phyloP scores from a whole-genome alignment of 768 basidiomycete species.

The Pisolithus orientalis region DNA sequence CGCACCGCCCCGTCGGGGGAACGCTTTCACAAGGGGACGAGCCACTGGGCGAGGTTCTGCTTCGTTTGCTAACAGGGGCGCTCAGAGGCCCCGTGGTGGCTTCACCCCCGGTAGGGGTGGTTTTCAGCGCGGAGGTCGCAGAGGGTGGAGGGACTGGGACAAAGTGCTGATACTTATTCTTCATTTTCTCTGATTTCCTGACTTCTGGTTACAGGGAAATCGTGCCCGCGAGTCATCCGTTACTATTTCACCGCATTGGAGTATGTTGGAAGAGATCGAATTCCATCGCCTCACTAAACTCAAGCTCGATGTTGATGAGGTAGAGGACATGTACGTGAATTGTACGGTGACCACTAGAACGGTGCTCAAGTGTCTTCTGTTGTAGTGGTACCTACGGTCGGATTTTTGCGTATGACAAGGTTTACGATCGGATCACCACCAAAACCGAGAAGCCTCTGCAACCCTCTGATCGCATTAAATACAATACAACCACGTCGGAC shows the following conservation, averaged over 20 bases:
- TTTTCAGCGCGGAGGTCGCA: constrained; percentile 36
- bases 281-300: constrained; percentile 89
- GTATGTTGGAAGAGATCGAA: constrained; percentile 95
- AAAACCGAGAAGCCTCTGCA: constrained; percentile 89
- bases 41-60: constrained; percentile 29
- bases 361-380: constrained; percentile 2
- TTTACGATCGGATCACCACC: constrained; percentile 92
- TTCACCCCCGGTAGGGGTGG: constrained; percentile 38
- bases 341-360: not conserved
- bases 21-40: constrained; percentile 49
- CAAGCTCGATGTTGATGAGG: constrained; percentile 89
- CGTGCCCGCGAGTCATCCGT: constrained; percentile 90
- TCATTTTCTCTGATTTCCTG: not conserved
- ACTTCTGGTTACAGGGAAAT: constrained; percentile 47
- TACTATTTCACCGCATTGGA: constrained; percentile 87
- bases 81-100: constrained; percentile 40
- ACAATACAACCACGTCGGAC: constrained; percentile 96
- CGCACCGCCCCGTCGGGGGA: constrained; percentile 64
- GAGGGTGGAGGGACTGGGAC: constrained; percentile 92
- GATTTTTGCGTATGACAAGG: constrained; percentile 87
- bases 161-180: constrained; percentile 47
- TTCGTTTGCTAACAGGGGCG: constrained; percentile 38
- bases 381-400: constrained; percentile 81
- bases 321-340: constrained; percentile 73
- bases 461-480: constrained; percentile 89